Evolutionary conservation across 257 asterid genomes (phyloP), one percentile per base, ranked within the genome.

Genomic region (Knoxia roxburghii): DNA sequence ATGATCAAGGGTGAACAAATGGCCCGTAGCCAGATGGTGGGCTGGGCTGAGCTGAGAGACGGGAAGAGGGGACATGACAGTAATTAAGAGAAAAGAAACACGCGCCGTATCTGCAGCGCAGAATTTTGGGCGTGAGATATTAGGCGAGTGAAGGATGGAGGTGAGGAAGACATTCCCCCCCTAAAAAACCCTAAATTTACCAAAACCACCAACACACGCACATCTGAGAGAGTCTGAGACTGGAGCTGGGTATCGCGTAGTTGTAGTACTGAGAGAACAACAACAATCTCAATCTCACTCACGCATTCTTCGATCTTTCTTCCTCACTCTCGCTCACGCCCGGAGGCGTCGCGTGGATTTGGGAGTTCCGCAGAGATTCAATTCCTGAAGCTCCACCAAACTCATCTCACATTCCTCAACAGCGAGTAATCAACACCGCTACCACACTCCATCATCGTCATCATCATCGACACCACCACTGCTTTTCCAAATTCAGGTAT

Each of bases 341-440:
- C 82, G 75, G 70, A 69, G 86, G 53, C 87, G 80, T 85, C 95
- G 95, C 95, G 95, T 85, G 91, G 83, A 81, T 77, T 83, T 77
- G 81, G 87, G 48, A 10, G 2, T 29, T 56, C 69, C 77, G 75
- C 64, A 77, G 61, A 81, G 88, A 84, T 83, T 82, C 80, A 75
- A 41, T 59, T 45, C 8, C 64, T 24, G 64, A 33, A 59, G 48
- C 39, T 58, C 45, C 14, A 17, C 9, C 45, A 32, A 48, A 48
- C 55, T 26, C 56, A 8, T 37, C 60, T 32, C 72, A 26, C 65
- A 40, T 27, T 15, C 54, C 62, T 17, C 43, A 17, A 12, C 60
- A n/a, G 74, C 74, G 74, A 70, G 74, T 61, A 27, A 32, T 4
- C 68, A 49, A 35, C 63, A 20, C 48, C 6, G 27, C 43, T 11